Evolutionary conservation across 164 flowering plant genomes (phyloP).

Genomic region (Chloranthus sessilifolius): DNA sequence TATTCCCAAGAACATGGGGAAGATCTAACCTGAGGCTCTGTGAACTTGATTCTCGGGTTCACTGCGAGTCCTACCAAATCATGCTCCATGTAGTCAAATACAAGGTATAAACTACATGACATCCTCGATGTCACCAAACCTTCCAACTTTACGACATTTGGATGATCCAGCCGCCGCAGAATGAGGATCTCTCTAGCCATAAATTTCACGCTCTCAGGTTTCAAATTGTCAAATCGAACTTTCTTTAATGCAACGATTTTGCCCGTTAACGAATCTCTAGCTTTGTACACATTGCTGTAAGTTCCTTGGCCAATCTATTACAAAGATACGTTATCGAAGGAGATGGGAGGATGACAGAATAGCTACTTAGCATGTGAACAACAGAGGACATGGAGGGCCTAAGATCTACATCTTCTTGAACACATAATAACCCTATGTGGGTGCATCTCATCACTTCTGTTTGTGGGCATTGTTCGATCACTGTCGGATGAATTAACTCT

Average conservation of each 20-base stretch:
- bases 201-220: conserved; percentile 60
- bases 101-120: conserved; percentile 47
- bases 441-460: too few species aligned
- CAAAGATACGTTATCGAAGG: too few species aligned
- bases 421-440: too few species aligned
- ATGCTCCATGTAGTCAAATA: conserved; percentile 86
- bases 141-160: conserved; percentile 31
- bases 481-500: too few species aligned
- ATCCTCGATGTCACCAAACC: conserved; percentile 50
- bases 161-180: conserved; percentile 35
- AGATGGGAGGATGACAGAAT: too few species aligned
- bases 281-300: conserved; percentile 75
- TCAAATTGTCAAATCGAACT: conserved; percentile 49
- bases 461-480: too few species aligned
- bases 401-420: too few species aligned
- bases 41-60: conserved; percentile 45
- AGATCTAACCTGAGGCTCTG: conserved; percentile 29
- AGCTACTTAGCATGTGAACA: too few species aligned
- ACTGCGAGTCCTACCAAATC: conserved; percentile 95
- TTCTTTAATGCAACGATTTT: conserved; percentile 54
- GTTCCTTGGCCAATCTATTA: conserved; percentile 86
- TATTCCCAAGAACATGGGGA: background rate
- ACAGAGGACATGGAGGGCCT: too few species aligned
- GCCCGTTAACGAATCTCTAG: conserved; percentile 43
- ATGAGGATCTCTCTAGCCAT: conserved; percentile 89